These are phyloP conservation scores for Mycena indigotica DNA, from an alignment of 768 basidiomycete species.

Conservation along the genomic window DNA sequence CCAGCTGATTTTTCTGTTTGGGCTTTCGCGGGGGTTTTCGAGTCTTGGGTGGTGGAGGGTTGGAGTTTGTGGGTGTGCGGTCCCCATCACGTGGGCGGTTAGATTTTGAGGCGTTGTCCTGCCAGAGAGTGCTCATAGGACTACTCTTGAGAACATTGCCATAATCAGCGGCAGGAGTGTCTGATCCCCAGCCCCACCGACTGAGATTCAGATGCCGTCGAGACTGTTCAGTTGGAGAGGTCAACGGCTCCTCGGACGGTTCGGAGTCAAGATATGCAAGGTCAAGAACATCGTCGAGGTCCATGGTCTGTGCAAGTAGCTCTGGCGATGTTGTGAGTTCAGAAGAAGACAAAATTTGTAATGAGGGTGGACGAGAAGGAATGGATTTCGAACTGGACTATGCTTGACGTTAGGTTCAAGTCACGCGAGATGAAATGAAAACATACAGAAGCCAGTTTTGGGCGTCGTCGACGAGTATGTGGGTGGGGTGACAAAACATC, in stretches of 20 bases:
- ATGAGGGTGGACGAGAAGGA: slow-evolving; percentile 31
- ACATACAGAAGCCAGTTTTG: slow-evolving; percentile 26
- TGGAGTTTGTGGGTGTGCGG: slow-evolving; percentile 51
- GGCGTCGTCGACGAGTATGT: slow-evolving; percentile 18
- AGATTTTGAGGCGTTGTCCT: slow-evolving; percentile 28
- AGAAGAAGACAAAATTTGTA: slow-evolving; percentile 39
- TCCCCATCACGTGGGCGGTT: slow-evolving; percentile 52
- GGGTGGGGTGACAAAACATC: slow-evolving; percentile 57
- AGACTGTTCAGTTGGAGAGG: slow-evolving; percentile 32
- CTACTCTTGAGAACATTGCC: slow-evolving; percentile 56
- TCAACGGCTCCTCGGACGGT: slow-evolving; percentile 37
- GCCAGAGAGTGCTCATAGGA: slow-evolving; percentile 63
- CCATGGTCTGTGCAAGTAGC: slow-evolving; percentile 53
- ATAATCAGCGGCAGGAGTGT: slow-evolving; percentile 42
- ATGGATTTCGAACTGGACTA: slow-evolving; percentile 33
- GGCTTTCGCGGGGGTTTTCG: slow-evolving; percentile 69
- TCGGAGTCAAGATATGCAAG: slow-evolving; percentile 69
- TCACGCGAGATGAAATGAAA: too few species aligned
- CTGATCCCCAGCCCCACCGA: slow-evolving; percentile 62
- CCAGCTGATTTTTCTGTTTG: slow-evolving; percentile 58
- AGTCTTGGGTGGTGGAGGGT: slow-evolving; percentile 47
- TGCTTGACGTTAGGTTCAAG: too few species aligned
- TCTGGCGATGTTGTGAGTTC: slow-evolving; percentile 40
- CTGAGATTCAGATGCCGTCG: slow-evolving; percentile 50
- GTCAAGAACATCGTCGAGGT: slow-evolving; percentile 78